Conservation (phyloP, 2,329 filamentous ascomycete genomes). For the Stylonectria norvegica region DNA sequence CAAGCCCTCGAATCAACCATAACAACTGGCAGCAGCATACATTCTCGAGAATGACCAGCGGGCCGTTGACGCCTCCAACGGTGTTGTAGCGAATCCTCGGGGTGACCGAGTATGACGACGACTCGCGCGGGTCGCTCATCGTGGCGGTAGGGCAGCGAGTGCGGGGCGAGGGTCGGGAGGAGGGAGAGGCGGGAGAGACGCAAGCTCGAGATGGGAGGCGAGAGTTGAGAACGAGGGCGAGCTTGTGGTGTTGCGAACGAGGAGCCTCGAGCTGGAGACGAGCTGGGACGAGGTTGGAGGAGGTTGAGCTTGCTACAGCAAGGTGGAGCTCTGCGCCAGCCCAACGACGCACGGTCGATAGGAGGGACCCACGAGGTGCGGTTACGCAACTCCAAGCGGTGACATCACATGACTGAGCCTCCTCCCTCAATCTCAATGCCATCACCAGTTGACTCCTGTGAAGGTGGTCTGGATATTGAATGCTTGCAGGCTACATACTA, state of each 20-base stretch:
- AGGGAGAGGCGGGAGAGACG: slow-evolving; percentile 10
- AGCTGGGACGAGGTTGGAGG: slow-evolving; percentile 34
- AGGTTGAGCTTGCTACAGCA: slow-evolving; percentile 39
- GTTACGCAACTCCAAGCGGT: slow-evolving; percentile 18
- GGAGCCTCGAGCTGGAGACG: slow-evolving; percentile 21
- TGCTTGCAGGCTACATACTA: too few relatives aligned
- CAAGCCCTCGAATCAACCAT: slow-evolving; percentile 8
- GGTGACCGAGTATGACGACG: slow-evolving; percentile 57
- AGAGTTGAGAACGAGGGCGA: slow-evolving; percentile 13
- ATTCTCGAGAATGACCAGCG: slow-evolving; percentile 95
- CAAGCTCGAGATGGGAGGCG: slow-evolving; percentile 14
- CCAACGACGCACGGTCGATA: slow-evolving; percentile 27
- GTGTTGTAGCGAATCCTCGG: slow-evolving; percentile 89
- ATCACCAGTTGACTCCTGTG: too few relatives aligned
- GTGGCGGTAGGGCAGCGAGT: slow-evolving; percentile 22
- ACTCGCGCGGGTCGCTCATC: slow-evolving; percentile 57
- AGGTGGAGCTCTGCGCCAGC: slow-evolving; percentile 34
- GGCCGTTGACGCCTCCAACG: slow-evolving; percentile 95
- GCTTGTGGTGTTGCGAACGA: slow-evolving; percentile 24
- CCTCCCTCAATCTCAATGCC: slow-evolving; percentile 3
- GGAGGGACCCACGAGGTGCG: too few relatives aligned
- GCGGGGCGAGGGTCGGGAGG: slow-evolving; percentile 2
- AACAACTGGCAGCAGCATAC: slow-evolving; percentile 43
- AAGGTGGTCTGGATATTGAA: too few relatives aligned
- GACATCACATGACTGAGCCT: slow-evolving; percentile 40